Conservation (phyloP, 768 basidiomycete genomes). For the Strobilomyces confusus region DNA sequence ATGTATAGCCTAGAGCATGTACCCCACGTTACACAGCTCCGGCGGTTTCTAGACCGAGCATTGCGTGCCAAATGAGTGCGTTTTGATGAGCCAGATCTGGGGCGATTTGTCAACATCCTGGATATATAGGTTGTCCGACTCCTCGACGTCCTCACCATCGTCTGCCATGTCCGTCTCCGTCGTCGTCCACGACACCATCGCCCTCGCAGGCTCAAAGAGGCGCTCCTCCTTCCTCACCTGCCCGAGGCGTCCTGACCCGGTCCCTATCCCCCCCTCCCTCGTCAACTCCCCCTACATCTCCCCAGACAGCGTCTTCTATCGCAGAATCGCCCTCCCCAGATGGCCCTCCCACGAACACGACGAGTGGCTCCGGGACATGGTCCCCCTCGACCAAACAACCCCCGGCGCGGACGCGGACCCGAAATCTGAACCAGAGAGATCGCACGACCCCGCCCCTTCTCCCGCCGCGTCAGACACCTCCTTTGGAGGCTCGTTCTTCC, state of each 20-base stretch:
- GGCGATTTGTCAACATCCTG: slow-evolving; percentile 24
- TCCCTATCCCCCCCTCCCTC: slow-evolving; percentile 60
- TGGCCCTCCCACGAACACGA: slow-evolving; percentile 50
- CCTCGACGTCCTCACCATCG: slow-evolving; percentile 8
- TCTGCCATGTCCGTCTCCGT: slow-evolving; percentile 15
- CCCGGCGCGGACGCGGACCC: slow-evolving; percentile 9
- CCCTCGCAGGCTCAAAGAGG: slow-evolving; percentile 5
- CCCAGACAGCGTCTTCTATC: slow-evolving; percentile 46
- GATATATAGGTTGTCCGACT: slow-evolving; percentile 15
- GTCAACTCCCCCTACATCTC: slow-evolving; percentile 49
- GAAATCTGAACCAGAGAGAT: slow-evolving; percentile 17
- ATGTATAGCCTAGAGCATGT: slow-evolving; percentile 12
- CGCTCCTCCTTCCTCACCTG: slow-evolving; percentile 19
- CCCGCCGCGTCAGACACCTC: slow-evolving; percentile 25
- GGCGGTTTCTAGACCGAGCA: slow-evolving; percentile 21
- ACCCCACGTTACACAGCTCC: slow-evolving; percentile 17
- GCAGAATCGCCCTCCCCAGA: slow-evolving; percentile 30
- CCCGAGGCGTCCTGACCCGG: slow-evolving; percentile 28
- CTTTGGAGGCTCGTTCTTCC: slow-evolving; percentile 3
- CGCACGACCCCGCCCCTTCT: slow-evolving; percentile 9
- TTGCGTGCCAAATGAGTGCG: slow-evolving; percentile 14
- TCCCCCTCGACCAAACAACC: slow-evolving; percentile 35
- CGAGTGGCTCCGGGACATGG: slow-evolving; percentile 61
- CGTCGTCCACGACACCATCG: slow-evolving; percentile 12
- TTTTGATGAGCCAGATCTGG: slow-evolving; percentile 19